A percentile compares a stretch with the other conserved stretches of the same genome.
phyloP scores from a whole-genome alignment of 208 protist genomes.

The Acanthamoeba divionensis region DNA sequence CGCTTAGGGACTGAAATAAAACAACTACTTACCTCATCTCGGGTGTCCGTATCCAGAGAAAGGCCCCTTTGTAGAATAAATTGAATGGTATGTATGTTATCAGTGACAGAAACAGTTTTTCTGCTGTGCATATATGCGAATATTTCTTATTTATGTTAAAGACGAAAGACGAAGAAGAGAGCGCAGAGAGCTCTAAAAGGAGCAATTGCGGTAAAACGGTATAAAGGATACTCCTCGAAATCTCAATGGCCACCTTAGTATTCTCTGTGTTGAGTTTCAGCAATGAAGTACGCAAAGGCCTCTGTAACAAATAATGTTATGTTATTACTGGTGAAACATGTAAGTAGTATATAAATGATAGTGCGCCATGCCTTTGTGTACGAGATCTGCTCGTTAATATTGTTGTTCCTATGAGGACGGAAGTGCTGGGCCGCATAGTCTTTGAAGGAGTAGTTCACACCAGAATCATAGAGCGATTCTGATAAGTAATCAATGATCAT shows the following conservation, averaged over 20 bases:
- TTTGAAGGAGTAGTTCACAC: slow-evolving; percentile 47
- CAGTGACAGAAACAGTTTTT: background rate
- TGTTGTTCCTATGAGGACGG: slow-evolving; percentile 33
- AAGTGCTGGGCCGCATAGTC: slow-evolving; percentile 27
- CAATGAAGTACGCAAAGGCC: background rate
- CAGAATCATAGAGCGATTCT: background rate
- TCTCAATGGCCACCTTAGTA: slow-evolving; percentile 24
- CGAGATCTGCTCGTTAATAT: slow-evolving; percentile 31
- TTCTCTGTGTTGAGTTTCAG: slow-evolving; percentile 1
- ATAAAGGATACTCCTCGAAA: slow-evolving; percentile 33
- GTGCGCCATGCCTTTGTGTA: background rate
- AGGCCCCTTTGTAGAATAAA: slow-evolving; percentile 18
- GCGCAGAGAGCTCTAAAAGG: background rate
- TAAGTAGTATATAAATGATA: background rate
- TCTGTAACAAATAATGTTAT: background rate
- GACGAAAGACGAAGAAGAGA: background rate
- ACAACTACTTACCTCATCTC: background rate
- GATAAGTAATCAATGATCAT: slow-evolving; percentile 15
- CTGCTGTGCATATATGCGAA: too few species aligned
- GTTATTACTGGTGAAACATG: background rate
- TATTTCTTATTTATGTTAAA: too few species aligned
- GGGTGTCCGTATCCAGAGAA: too few species aligned
- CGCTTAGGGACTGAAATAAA: too few species aligned
- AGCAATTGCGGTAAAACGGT: slow-evolving; percentile 3
- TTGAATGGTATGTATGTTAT: background rate